These are phyloP conservation scores for Eurotiales sp. DNA, from an alignment of 2,329 filamentous ascomycete genomes.

Conservation along the genomic window DNA sequence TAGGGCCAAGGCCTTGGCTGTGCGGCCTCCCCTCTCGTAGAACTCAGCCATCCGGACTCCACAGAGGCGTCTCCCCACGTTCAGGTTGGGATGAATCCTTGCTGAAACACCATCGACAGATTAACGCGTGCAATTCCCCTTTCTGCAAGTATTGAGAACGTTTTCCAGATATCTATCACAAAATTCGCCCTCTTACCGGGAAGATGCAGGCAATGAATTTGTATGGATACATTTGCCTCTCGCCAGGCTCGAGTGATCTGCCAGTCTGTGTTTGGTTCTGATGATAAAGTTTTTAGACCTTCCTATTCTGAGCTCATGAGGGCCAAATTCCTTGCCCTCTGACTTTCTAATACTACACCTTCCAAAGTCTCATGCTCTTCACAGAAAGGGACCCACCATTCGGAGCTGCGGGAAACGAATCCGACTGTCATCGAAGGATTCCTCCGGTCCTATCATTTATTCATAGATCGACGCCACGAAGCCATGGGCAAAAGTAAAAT, in stretches of 20 bases:
- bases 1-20: slow-evolving; percentile 8
- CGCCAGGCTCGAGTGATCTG: neutral
- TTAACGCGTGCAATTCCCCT: neutral
- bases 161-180: neutral
- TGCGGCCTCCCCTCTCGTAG: neutral
- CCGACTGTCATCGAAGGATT: slow-evolving; percentile 5
- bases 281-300: slow-evolving; percentile 3
- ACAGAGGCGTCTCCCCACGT: slow-evolving; percentile 10
- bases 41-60: neutral
- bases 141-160: neutral
- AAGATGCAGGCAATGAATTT: too few relatives aligned
- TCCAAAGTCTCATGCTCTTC: too few relatives aligned
- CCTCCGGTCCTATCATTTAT: slow-evolving; percentile 4
- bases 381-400: neutral
- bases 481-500: slow-evolving; percentile 1
- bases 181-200: neutral
- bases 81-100: neutral
- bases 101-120: neutral
- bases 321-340: neutral
- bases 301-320: neutral
- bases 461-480: slow-evolving; percentile 7
- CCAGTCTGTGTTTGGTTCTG: neutral
- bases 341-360: too few relatives aligned
- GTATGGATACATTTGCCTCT: too few relatives aligned
- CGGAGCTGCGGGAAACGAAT: slow-evolving; percentile 6